phyloP scores from a whole-genome alignment of 2,329 filamentous ascomycete genomes.

The Diplodia corticola region DNA sequence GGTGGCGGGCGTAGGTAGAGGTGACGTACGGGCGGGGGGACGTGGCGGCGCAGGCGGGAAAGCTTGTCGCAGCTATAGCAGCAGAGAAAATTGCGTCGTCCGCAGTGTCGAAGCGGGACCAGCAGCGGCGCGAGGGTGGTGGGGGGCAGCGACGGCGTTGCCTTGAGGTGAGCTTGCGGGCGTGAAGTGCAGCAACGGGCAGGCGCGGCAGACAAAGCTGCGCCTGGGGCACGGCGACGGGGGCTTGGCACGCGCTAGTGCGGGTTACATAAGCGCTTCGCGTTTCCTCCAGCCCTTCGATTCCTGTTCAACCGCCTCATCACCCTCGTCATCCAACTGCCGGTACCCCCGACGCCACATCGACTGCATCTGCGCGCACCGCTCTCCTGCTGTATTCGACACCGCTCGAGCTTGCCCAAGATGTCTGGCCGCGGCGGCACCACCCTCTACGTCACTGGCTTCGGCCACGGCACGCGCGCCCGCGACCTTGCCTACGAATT shows the following conservation, averaged over 20 bases:
- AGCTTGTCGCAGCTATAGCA: not conserved
- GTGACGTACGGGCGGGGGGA: not conserved
- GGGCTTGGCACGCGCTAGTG: not conserved
- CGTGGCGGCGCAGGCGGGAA: not conserved
- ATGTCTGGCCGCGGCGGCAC: constrained; percentile 90
- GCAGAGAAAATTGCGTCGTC: not conserved
- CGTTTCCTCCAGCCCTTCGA: constrained; percentile 10
- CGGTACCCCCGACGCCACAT: constrained; percentile 18
- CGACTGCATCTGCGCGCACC: constrained; percentile 21
- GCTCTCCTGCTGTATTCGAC: constrained; percentile 5
- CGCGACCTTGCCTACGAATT: constrained; percentile 99
- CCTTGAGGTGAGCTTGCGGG: constrained; percentile 11
- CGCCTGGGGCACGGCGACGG: constrained; percentile 10
- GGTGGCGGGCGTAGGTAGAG: constrained; percentile 14
- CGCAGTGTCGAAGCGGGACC: not conserved
- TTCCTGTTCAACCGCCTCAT: constrained; percentile 12
- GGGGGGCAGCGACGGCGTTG: not conserved
- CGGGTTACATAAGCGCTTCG: constrained; percentile 1
- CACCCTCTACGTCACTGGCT: constrained; percentile 98
- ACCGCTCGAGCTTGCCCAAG: constrained; percentile 4
- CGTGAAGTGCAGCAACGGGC: constrained; percentile 16
- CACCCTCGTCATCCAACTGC: constrained; percentile 7
- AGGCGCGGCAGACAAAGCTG: constrained; percentile 5
- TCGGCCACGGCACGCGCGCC: constrained; percentile 96
- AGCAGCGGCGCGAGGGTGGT: constrained; percentile 4